Evolutionary conservation across 805 yeast species (phyloP).

Genomic region (Saturnispora mendoncae): DNA sequence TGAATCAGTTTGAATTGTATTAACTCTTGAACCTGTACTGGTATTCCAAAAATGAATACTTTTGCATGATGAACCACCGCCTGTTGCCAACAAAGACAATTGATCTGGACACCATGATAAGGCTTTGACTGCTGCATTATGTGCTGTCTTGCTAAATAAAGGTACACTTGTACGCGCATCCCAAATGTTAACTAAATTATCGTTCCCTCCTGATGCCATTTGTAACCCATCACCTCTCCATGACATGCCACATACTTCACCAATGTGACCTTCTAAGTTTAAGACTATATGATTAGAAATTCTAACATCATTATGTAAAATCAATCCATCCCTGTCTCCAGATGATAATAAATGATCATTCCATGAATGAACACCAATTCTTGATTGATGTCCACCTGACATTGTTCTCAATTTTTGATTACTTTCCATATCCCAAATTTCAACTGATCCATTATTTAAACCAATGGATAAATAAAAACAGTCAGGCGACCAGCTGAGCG

Average conservation of each 20-base stretch:
- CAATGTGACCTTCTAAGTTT: constrained; percentile 57
- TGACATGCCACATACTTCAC: constrained; percentile 87
- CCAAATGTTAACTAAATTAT: constrained; percentile 88
- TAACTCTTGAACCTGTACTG: constrained; percentile 76
- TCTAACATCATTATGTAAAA: constrained; percentile 86
- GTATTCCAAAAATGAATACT: constrained; percentile 94
- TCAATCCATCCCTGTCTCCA: constrained; percentile 82
- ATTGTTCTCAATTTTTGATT: constrained; percentile 68
- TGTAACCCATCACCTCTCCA: constrained; percentile 81
- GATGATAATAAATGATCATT: constrained; percentile 67
- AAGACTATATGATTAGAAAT: constrained; percentile 64
- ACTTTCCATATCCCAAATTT: constrained; percentile 89
- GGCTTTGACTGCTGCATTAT: constrained; percentile 93
- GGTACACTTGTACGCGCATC: constrained; percentile 69
- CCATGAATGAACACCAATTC: constrained; percentile 86
- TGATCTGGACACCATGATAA: constrained; percentile 92
- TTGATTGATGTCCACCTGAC: constrained; percentile 53
- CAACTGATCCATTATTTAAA: constrained; percentile 70
- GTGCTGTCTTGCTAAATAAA: constrained; percentile 65
- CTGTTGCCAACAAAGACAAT: constrained; percentile 77
- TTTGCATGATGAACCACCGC: constrained; percentile 91
- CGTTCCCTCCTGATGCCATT: constrained; percentile 90
- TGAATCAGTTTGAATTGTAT: constrained; percentile 83
- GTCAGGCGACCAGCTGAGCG: constrained; percentile 87
- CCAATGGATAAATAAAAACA: constrained; percentile 83